A percentile compares a stretch with the other conserved stretches of the same genome.
phyloP scores from a whole-genome alignment of 2,329 filamentous ascomycete species.

The Penicillium thymicola region DNA sequence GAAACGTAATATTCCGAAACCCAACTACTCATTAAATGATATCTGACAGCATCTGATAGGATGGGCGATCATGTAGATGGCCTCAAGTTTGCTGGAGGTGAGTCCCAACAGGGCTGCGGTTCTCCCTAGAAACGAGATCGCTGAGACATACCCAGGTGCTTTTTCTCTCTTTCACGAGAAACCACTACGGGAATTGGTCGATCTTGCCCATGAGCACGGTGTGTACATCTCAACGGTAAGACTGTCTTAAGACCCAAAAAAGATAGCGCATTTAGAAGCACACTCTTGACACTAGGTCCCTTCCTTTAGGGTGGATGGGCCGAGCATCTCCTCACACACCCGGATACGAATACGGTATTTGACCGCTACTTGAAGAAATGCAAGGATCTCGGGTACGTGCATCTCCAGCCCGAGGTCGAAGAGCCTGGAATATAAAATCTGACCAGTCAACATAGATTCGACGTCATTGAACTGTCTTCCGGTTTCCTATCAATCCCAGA shows the following conservation, averaged over 20 bases:
- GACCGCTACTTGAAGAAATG: slow-evolving; percentile 53
- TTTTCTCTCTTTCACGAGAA: slow-evolving; percentile 52
- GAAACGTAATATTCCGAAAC: slow-evolving; percentile 44
- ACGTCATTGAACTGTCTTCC: slow-evolving; percentile 53
- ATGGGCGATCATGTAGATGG: slow-evolving; percentile 56
- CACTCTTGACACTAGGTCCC: not conserved
- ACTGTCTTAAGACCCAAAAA: not conserved
- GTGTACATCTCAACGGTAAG: slow-evolving; percentile 54
- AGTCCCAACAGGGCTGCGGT: not conserved
- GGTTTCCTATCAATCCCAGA: slow-evolving; percentile 55
- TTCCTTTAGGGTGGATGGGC: slow-evolving; percentile 50
- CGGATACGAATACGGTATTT: slow-evolving; percentile 45
- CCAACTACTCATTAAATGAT: not conserved
- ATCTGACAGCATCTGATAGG: slow-evolving; percentile 24
- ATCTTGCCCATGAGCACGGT: slow-evolving; percentile 49
- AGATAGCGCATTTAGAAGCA: not conserved
- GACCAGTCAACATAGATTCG: slow-evolving; percentile 40
- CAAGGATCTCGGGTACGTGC: slow-evolving; percentile 47
- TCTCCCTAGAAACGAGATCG: not conserved
- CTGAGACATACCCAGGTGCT: slow-evolving; percentile 35
- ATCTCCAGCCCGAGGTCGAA: not conserved
- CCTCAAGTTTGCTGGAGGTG: slow-evolving; percentile 53
- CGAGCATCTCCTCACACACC: slow-evolving; percentile 52
- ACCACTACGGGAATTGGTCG: slow-evolving; percentile 46
- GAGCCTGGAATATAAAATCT: not conserved